Evolutionary conservation across 495 filamentous ascomycete species (phyloP), one percentile per base, ranked within the genome.

Genomic region (Xylaria palmicola): DNA sequence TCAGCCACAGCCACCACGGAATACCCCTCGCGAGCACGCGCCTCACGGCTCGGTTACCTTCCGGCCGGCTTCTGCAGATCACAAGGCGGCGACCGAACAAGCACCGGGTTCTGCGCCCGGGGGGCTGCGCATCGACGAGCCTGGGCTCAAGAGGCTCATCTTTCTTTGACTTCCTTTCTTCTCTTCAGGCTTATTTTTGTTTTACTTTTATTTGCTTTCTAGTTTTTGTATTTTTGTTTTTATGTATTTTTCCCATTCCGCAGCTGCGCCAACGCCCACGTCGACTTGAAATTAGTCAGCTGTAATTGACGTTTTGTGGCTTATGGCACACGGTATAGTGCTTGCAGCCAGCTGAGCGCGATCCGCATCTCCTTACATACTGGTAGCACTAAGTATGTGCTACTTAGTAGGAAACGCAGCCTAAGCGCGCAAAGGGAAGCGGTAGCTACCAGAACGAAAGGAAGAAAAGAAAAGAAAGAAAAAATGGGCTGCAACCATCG

Each of bases 31-130:
- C 52, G 39, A 24, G 39, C 1, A 51, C 53, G 37, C 53, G 53
- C 37, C 53, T 56, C 26, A 39, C 53, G 53, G 53, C 53, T 56
- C 26, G 53, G 53, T 6, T 44, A 12, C 30, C 52, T 43, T 56
- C 39, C 52, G 39, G 37, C 36, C 26, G 53, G 53, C 39, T 44
- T 22, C 20, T 39, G 39, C 22, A n/a, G 53, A 56, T 56, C 53
- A 44, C 53, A 44, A 40, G 8, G 53, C 53, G 26, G 39, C 27
- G 24, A 56, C 3, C n/a, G 37, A 56, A 30, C 26, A 9, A 27
- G 39, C 37, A 6, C 24, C 20, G 41, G 15, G 51, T 41, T 30
- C 34, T 36, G 27, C 19, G 5, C 10, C n/a, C n/a, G n/a, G n/a
- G n/a, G 27, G 10, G 37, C n/a, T 56, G 39, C 37, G 17, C 39